Evolutionary conservation across 2,329 filamentous ascomycete species (phyloP).

Genomic region (Lasiodiplodia citricola): DNA sequence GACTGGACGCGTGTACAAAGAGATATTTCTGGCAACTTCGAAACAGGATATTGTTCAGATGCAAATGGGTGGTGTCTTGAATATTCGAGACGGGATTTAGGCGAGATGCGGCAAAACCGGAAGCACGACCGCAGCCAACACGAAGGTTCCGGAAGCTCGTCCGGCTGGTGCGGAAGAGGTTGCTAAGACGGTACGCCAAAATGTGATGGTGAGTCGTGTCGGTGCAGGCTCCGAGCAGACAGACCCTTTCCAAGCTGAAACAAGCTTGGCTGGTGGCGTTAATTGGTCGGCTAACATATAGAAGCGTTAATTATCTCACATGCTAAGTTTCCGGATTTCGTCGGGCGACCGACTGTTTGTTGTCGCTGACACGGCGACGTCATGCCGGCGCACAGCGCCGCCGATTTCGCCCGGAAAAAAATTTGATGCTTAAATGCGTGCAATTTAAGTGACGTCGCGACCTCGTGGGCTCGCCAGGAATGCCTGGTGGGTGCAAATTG

Average conservation of each 20-base stretch:
- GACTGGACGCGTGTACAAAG: not conserved
- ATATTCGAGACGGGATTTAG: not conserved
- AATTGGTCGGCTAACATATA: not conserved
- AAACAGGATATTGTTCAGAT: not conserved
- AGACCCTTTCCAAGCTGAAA: conserved; percentile 1
- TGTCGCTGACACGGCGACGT: not conserved
- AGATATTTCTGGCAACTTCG: not conserved
- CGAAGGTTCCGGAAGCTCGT: not conserved
- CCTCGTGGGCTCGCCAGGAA: not conserved
- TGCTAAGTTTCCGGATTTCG: not conserved
- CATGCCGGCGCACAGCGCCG: not conserved
- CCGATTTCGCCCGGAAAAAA: not conserved
- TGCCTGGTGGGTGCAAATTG: not conserved
- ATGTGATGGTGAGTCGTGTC: not conserved
- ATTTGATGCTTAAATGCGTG: not conserved
- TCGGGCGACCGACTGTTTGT: not conserved
- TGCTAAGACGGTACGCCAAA: not conserved
- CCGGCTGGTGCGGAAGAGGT: not conserved
- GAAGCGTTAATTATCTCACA: not conserved
- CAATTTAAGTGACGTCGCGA: not conserved
- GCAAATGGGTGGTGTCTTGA: not conserved
- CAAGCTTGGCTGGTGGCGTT: not conserved
- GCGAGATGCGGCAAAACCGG: not conserved
- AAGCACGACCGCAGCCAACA: not conserved
- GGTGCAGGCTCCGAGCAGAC: not conserved